Evolutionary conservation across 768 basidiomycete genomes (phyloP).

Genomic region (Naganishia vishniacii): DNA sequence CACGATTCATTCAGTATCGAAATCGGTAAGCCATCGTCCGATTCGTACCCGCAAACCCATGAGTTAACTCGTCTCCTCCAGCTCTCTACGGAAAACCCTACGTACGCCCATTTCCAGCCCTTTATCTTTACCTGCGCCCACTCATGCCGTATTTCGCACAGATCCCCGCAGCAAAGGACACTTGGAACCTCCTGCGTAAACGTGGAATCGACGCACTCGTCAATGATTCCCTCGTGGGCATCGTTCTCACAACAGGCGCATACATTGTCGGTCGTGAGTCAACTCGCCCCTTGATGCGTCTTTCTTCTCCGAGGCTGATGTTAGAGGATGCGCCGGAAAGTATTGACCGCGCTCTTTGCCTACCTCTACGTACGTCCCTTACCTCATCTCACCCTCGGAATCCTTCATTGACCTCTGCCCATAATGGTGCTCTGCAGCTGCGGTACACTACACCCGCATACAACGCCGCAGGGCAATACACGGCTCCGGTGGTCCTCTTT

Average conservation of each 20-base stretch:
- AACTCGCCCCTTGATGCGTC: too few species aligned
- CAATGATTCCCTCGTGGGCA: constrained; percentile 74
- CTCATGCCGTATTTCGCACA: not conserved
- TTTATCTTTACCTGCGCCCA: not conserved
- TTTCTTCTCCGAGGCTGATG: constrained; percentile 53
- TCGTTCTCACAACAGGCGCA: constrained; percentile 74
- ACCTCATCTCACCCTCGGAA: constrained; percentile 37
- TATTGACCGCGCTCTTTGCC: constrained; percentile 67
- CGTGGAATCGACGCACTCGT: constrained; percentile 69
- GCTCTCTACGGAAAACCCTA: constrained; percentile 81
- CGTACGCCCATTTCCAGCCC: constrained; percentile 14
- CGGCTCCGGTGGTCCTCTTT: constrained; percentile 62
- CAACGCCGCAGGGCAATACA: constrained; percentile 59
- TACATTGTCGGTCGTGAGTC: constrained; percentile 52
- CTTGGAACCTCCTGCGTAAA: constrained; percentile 70
- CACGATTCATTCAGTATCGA: constrained; percentile 54
- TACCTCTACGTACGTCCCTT: constrained; percentile 71
- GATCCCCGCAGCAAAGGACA: constrained; percentile 72
- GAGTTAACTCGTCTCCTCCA: constrained; percentile 26
- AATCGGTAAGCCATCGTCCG: constrained; percentile 51
- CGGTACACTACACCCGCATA: constrained; percentile 65
- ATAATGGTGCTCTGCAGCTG: constrained; percentile 7
- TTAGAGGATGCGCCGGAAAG: not conserved
- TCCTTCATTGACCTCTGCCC: too few species aligned
- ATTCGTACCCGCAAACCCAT: not conserved